Conservation (phyloP, 2,329 filamentous ascomycete species). For the Coniella vitis region DNA sequence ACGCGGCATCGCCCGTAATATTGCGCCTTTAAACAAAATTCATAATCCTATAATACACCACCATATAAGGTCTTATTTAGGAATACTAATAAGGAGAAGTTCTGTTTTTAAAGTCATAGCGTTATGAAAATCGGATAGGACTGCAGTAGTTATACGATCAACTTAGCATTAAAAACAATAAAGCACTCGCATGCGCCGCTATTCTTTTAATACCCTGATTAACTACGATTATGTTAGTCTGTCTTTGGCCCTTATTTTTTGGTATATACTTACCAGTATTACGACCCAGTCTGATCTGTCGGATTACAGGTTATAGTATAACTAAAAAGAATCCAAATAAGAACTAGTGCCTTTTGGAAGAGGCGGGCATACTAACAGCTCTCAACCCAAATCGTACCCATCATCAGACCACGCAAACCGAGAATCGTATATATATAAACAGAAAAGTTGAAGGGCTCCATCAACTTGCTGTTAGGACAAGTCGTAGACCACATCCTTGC, state of each 20-base stretch:
- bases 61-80: constrained; percentile 10
- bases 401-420: too few species aligned
- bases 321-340: not conserved
- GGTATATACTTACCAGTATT: constrained; percentile 1
- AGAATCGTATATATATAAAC: not conserved
- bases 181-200: constrained; percentile 12
- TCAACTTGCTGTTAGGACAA: too few species aligned
- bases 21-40: constrained; percentile 7
- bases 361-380: constrained; percentile 15
- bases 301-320: constrained; percentile 3
- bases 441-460: not conserved
- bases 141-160: constrained; percentile 7
- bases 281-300: not conserved
- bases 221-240: not conserved
- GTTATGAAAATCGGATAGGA: constrained; percentile 10
- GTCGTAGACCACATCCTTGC: too few species aligned
- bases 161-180: constrained; percentile 12
- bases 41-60: constrained; percentile 7
- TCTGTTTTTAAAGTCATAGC: constrained; percentile 12
- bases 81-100: constrained; percentile 4
- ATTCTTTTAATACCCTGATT: not conserved
- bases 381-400: not conserved
- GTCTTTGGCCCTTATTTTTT: not conserved
- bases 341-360: constrained; percentile 4
- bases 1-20: constrained; percentile 5